A percentile compares a stretch with the other conserved stretches of the same genome.
Conservation (phyloP, 73 alveolate species). For the Durusdinium trenchii region DNA sequence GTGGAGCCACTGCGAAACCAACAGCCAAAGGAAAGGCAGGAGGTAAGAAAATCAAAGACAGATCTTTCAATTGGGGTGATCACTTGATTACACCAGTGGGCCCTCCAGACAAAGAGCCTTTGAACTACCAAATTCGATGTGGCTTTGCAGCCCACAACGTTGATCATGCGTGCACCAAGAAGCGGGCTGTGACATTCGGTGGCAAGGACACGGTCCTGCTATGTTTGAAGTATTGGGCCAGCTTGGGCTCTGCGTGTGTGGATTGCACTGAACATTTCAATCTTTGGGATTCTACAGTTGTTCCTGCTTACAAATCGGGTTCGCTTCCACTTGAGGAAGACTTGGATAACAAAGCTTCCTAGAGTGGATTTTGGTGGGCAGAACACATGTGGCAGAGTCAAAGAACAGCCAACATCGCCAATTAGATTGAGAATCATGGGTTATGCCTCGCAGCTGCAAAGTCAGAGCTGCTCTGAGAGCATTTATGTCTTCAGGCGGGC, state of each 20-base stretch:
- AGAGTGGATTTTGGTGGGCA: too few relatives aligned
- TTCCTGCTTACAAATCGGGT: constrained; percentile 5
- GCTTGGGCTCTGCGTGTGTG: neutral
- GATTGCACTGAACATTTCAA: neutral
- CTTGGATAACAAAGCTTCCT: neutral
- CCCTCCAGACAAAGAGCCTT: neutral
- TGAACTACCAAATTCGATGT: constrained; percentile 25
- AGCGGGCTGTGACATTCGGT: constrained; percentile 15
- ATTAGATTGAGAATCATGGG: too few relatives aligned
- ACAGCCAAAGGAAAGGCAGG: neutral
- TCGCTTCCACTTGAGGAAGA: neutral
- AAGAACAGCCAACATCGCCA: too few relatives aligned
- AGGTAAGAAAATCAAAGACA: neutral
- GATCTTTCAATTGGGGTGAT: constrained; percentile 7
- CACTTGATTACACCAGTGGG: constrained; percentile 52
- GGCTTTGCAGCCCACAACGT: neutral
- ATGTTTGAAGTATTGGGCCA: constrained; percentile 53
- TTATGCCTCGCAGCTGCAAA: too few relatives aligned
- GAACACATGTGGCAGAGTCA: too few relatives aligned
- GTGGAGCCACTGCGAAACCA: neutral
- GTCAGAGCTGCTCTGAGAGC: too few relatives aligned
- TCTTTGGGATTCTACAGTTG: neutral
- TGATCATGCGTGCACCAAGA: constrained; percentile 34
- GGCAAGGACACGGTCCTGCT: constrained; percentile 29
- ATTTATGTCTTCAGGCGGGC: too few relatives aligned